These are phyloP conservation scores for Amanita inopinata DNA, from an alignment of 768 basidiomycete genomes.

Conservation along the genomic window DNA sequence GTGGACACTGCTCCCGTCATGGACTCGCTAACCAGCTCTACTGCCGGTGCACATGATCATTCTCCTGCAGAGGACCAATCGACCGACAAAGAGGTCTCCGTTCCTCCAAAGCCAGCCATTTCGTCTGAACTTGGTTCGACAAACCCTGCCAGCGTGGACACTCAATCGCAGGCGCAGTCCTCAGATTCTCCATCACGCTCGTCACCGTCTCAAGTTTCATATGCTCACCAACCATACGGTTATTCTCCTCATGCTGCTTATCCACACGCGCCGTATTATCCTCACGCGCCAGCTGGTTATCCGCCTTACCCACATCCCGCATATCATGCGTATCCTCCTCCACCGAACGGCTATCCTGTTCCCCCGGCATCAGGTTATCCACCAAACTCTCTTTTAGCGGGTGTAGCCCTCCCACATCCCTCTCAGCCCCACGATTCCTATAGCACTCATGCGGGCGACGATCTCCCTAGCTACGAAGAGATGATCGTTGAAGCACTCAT, in stretches of 20 bases:
- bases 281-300: constrained; percentile 35
- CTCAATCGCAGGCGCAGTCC: constrained; percentile 13
- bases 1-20: constrained; percentile 14
- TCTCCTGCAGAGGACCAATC: constrained; percentile 13
- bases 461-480: constrained; percentile 82
- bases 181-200: constrained; percentile 15
- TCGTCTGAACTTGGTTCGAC: constrained; percentile 10
- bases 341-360: constrained; percentile 16
- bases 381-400: constrained; percentile 10
- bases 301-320: constrained; percentile 29
- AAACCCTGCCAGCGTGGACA: constrained; percentile 9
- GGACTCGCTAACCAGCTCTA: constrained; percentile 17
- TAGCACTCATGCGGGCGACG: constrained; percentile 22
- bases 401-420: constrained; percentile 3
- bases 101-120: constrained; percentile 3
- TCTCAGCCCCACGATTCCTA: constrained; percentile 16
- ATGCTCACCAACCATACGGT: constrained; percentile 46
- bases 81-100: constrained; percentile 16
- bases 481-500: constrained; percentile 80
- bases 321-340: constrained; percentile 19
- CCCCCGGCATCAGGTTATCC: constrained; percentile 9
- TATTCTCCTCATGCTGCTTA: constrained; percentile 45
- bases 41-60: constrained; percentile 11
- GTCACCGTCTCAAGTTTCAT: constrained; percentile 22
- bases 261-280: constrained; percentile 61